Base-by-base conservation (phyloP, 164 flowering plant species). In the Nymphaea colorata region DNA sequence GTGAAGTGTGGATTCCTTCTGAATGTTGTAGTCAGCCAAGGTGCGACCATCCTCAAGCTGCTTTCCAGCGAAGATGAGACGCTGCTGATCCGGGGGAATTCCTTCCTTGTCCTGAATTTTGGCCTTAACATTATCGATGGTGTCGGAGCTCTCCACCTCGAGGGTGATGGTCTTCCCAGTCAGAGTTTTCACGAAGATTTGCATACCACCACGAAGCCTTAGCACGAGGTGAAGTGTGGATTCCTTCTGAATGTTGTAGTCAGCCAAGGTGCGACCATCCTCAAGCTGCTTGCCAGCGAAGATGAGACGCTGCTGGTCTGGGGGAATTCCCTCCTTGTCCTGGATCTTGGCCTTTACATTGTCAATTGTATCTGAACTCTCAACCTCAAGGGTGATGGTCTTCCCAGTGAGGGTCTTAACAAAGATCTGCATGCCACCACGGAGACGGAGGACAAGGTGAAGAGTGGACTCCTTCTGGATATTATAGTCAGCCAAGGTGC, bases 261-360 rank as follows among this genome's bases (percentile, higher is more conserved):
- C 59, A 55, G 59, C 59, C 10, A 55, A 16, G 16, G 59, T 55
- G 10, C 59, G 10, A 16, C 59, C 59, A 55, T 55, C 59, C 59
- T 55, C 59, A 55, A 55, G 59, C 16, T 55, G 59, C 59, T 55
- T 55, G 16, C 59, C 59, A 55, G 59, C 59, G 16, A 55, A 55
- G 59, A 55, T 55, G 59, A 55, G 59, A 10, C 59, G 10, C 59
- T 55, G 59, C 59, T 55, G 59, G 16, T 55, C 59, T 8, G 59
- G 59, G 59, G 59, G 59, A 16, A 55, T 55, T 55, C 59, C 59
- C 59, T 55, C 59, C 59, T 55, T 55, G 16, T 55, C 59, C 59
- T 55, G 59, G 16, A 55, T 55, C 59, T 55, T 55, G 59, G 59
- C 59, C 59, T 55, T 55, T 16, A 55, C 59, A 55, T 55, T 55